Conservation (phyloP, 345 rosid species). For the Trapa incisa region DNA sequence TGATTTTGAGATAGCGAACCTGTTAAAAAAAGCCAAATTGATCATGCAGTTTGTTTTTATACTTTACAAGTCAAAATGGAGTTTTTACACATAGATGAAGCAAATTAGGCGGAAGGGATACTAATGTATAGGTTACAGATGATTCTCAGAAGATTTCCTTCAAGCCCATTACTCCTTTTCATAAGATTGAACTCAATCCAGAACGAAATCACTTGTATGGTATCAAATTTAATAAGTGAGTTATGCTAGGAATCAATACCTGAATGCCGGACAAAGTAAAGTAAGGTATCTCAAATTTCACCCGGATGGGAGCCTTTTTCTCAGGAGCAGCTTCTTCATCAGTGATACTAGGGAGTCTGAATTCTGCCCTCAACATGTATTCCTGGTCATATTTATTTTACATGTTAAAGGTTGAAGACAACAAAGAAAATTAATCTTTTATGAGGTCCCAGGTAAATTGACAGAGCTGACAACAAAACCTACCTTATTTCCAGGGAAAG, state of each 20-base stretch:
- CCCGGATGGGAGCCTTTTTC: conserved; percentile 86
- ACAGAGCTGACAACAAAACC: not conserved
- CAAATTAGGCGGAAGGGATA: too few species aligned
- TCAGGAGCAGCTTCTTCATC: conserved; percentile 72
- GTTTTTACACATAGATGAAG: too few species aligned
- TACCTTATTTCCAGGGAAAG: conserved; percentile 82
- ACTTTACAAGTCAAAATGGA: too few species aligned
- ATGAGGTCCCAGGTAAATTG: not conserved
- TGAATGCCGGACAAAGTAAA: conserved; percentile 93
- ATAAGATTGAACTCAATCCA: not conserved
- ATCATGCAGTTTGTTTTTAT: not conserved
- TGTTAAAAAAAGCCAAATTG: conserved; percentile 13
- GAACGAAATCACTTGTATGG: not conserved
- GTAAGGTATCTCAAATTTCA: conserved; percentile 90
- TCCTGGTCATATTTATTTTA: conserved; percentile 31
- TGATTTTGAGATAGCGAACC: conserved; percentile 95
- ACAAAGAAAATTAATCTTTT: not conserved
- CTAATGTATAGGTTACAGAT: too few species aligned
- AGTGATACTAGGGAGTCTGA: conserved; percentile 74
- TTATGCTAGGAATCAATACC: conserved; percentile 24
- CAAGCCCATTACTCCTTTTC: too few species aligned
- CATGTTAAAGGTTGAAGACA: not conserved
- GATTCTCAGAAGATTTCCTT: too few species aligned
- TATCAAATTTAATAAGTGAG: not conserved
- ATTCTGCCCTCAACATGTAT: conserved; percentile 86